Evolutionary conservation across 441 rosid genomes (phyloP), one percentile per base, ranked within the genome.

Genomic region (Eugenia klotzschiana): DNA sequence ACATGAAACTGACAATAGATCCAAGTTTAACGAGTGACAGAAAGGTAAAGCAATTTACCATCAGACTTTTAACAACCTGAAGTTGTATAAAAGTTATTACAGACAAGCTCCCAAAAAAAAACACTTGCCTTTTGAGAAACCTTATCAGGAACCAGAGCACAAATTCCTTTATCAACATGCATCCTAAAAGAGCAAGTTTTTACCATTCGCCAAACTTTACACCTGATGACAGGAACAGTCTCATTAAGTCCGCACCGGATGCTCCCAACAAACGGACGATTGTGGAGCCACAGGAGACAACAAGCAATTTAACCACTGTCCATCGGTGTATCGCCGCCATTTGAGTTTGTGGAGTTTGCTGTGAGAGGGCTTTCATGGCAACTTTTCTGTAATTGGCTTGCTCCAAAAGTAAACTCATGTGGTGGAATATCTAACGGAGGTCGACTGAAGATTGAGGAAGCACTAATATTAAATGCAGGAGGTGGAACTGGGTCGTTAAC

Each of bases 321-420:
- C 98, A 96, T 96, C 25, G 90, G 77, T 85, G 89, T 84, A 84
- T 96, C 98, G 40, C 91, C 81, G 40, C 91, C 87, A 84, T 82
- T 88, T 51, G 90, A 89, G 80, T 87, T 90, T 11, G 83, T 82
- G 37, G 86, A 51, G 84, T 88, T 89, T 50, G 81, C 69, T 40
- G 52, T 56, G 4, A 87, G 46, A 69, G 86, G 55, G 80, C 72
- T 85, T 69, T 80, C 89, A 86, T 41, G 46, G 85, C 49, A 51
- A 69, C 77, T 69, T 69, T 69, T 90, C 80, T 79, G 85, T 81
- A 82, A 82, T 69, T 86, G 92, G 84, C 85, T 88, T 27, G 96
- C 95, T 80, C 95, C 97, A 83, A 95, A 94, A 79, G 91, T 94
- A 87, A 94, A 95, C 83, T 88, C 94, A 4, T 83, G 86, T 1